Evolutionary conservation across 176 grass and related monocot species (phyloP).

Genomic region (Eragrostis curvula): DNA sequence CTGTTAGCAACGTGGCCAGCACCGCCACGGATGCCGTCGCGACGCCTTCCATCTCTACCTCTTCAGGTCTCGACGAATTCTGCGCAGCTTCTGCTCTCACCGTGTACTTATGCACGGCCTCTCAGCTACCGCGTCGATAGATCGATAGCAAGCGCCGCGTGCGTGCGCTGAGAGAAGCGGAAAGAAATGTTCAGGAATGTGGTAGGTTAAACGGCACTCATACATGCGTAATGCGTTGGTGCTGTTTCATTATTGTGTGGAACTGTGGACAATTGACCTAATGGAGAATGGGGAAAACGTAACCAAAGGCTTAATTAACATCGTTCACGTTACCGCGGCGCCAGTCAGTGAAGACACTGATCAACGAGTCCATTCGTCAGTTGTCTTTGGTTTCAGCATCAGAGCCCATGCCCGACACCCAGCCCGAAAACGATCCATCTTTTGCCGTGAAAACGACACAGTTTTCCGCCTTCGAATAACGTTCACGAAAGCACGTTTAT

Average conservation of each 20-base stretch:
- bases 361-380: not conserved
- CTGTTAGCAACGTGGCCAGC: not conserved
- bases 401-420: no score
- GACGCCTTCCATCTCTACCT: not conserved
- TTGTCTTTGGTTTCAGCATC: not conserved
- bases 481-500: not conserved
- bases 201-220: constrained; percentile 32
- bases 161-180: no score
- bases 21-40: not conserved
- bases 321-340: not conserved
- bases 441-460: not conserved
- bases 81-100: not conserved
- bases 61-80: no score
- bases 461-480: not conserved
- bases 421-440: not conserved
- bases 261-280: not conserved
- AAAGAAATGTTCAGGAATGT: not conserved
- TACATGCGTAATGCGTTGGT: not conserved
- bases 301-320: not conserved
- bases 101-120: no score
- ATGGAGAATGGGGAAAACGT: not conserved
- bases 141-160: not conserved
- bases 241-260: not conserved
- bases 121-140: not conserved
- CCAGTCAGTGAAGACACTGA: not conserved